phyloP scores from a whole-genome alignment of 768 basidiomycete genomes.

The Boletus pseudopeckii region DNA sequence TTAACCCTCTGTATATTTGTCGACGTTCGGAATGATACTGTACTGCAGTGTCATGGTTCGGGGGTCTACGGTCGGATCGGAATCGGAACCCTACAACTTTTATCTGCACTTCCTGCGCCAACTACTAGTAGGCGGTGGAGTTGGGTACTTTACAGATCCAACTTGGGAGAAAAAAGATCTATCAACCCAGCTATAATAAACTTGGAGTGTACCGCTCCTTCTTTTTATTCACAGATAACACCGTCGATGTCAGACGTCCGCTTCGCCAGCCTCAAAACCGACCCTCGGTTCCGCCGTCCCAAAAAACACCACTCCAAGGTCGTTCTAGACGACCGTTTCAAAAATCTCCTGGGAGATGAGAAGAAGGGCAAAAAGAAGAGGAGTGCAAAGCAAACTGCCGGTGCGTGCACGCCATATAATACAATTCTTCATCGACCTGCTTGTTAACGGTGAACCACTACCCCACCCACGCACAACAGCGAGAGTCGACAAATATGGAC shows the following conservation, averaged over 20 bases:
- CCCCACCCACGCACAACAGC: slow-evolving; percentile 29
- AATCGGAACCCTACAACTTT: too few species aligned
- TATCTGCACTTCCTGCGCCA: too few species aligned
- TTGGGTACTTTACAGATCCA: too few species aligned
- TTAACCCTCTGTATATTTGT: too few species aligned
- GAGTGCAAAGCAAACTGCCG: slow-evolving; percentile 30
- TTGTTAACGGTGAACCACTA: neutral
- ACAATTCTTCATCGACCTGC: neutral
- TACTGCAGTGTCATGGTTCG: too few species aligned
- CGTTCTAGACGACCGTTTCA: slow-evolving; percentile 90
- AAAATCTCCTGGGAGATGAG: slow-evolving; percentile 59
- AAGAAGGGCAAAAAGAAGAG: slow-evolving; percentile 37
- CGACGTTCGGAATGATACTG: too few species aligned
- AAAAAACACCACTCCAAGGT: slow-evolving; percentile 80
- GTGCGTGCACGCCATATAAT: slow-evolving; percentile 8
- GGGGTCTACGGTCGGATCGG: too few species aligned
- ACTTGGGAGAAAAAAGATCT: too few species aligned
- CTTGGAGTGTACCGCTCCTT: too few species aligned
- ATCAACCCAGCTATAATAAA: too few species aligned
- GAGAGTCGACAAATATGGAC: slow-evolving; percentile 88
- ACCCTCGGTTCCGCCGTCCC: slow-evolving; percentile 88
- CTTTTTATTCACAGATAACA: neutral
- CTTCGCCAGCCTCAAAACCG: slow-evolving; percentile 81
- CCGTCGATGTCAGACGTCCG: slow-evolving; percentile 68
- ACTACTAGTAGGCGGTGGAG: too few species aligned